Conservation (phyloP, 2,329 filamentous ascomycete genomes). For the Penicillium digitatum region DNA sequence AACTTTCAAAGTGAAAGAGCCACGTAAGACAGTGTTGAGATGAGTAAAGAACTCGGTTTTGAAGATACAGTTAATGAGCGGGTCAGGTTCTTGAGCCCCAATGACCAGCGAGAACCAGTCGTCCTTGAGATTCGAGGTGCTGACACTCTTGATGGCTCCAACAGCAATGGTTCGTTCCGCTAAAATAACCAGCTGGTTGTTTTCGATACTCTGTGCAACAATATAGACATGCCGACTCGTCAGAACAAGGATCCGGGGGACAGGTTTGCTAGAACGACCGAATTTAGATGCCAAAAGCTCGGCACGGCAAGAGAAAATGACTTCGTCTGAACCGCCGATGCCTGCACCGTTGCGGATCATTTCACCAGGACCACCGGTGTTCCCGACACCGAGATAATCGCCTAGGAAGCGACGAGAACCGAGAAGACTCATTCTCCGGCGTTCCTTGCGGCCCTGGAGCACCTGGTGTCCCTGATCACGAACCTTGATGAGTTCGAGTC, state of each 20-base stretch:
- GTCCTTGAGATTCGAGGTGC: slow-evolving; percentile 75
- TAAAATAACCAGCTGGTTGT: slow-evolving; percentile 74
- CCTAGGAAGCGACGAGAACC: slow-evolving; percentile 90
- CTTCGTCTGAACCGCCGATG: slow-evolving; percentile 63
- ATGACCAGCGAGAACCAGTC: slow-evolving; percentile 96
- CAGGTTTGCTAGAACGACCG: slow-evolving; percentile 89
- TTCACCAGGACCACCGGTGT: slow-evolving; percentile 72
- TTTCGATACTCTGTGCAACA: slow-evolving; percentile 76
- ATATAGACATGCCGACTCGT: slow-evolving; percentile 86
- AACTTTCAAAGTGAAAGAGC: slow-evolving; percentile 76
- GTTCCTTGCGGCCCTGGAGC: slow-evolving; percentile 81
- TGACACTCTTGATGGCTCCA: slow-evolving; percentile 82
- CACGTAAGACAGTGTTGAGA: slow-evolving; percentile 73
- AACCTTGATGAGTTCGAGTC: slow-evolving; percentile 81
- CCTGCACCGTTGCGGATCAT: slow-evolving; percentile 72
- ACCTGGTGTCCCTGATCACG: slow-evolving; percentile 83
- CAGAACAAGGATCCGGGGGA: slow-evolving; percentile 77
- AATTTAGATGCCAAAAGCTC: slow-evolving; percentile 92
- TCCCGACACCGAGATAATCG: slow-evolving; percentile 88
- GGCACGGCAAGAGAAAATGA: slow-evolving; percentile 84
- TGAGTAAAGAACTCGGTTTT: slow-evolving; percentile 98
- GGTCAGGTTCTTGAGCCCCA: slow-evolving; percentile 84
- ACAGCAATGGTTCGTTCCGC: slow-evolving; percentile 78
- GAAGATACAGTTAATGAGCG: slow-evolving; percentile 86
- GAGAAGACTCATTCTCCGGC: slow-evolving; percentile 82